Evolutionary conservation across 2,329 filamentous ascomycete genomes (phyloP).

Genomic region (Sporothrix protearum): DNA sequence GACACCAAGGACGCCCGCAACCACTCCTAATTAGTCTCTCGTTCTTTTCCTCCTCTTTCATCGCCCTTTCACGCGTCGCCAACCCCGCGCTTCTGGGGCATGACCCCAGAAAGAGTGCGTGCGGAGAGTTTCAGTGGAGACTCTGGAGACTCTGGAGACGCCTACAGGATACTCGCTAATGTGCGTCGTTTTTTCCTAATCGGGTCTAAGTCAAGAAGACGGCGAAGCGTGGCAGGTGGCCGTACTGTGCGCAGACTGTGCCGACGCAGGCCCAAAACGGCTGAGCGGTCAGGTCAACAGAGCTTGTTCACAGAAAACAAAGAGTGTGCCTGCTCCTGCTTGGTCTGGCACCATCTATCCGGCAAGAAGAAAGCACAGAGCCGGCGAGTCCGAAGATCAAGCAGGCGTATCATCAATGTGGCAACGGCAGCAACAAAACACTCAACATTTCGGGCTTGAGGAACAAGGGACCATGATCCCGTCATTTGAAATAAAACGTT

Average conservation of each 20-base stretch:
- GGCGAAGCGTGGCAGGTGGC: not conserved
- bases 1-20: not conserved
- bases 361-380: not conserved
- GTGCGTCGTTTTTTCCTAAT: constrained; percentile 2
- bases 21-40: not conserved
- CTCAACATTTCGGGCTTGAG: too few species aligned
- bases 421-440: too few species aligned
- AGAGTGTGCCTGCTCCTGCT: not conserved
- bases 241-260: not conserved
- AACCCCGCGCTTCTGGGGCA: not conserved
- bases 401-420: too few species aligned
- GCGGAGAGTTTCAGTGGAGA: constrained; percentile 4
- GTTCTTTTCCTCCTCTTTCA: not conserved
- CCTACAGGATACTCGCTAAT: not conserved
- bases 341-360: not conserved
- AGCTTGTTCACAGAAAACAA: not conserved
- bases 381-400: not conserved
- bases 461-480: not conserved
- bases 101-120: not conserved
- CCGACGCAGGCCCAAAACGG: not conserved
- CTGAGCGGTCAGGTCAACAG: not conserved
- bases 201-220: constrained; percentile 12
- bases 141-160: not conserved
- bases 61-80: not conserved
- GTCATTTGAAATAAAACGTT: not conserved